Percentiles rank a stretch among this genome's conserved stretches.
Conservation (phyloP, 345 rosid genomes). For the Lepidium aucheri region DNA sequence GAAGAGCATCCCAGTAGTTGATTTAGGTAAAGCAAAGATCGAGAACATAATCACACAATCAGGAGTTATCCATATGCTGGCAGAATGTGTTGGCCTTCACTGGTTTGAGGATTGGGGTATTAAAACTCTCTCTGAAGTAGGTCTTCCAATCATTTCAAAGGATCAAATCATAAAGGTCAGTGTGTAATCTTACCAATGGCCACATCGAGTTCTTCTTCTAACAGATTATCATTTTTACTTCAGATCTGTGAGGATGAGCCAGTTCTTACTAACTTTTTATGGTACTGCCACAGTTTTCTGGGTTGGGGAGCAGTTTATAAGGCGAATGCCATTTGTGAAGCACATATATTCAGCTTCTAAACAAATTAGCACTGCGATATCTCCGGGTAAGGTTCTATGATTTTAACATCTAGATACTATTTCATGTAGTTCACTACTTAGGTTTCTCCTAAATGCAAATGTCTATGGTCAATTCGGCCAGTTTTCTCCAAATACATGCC, state of each 20-base stretch:
- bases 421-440: background rate
- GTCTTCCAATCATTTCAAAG: conserved; percentile 66
- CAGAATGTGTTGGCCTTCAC: conserved; percentile 84
- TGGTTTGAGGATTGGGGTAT: conserved; percentile 98
- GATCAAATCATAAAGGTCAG: conserved; percentile 53
- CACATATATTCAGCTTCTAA: conserved; percentile 79
- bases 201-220: background rate
- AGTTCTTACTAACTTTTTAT: too few species aligned
- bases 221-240: background rate
- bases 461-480: background rate
- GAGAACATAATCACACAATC: conserved; percentile 87
- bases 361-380: conserved; percentile 75
- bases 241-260: conserved; percentile 88
- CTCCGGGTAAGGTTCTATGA: conserved; percentile 49
- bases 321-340: conserved; percentile 71
- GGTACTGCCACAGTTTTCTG: conserved; percentile 68
- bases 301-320: conserved; percentile 81
- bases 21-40: conserved; percentile 67
- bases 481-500: background rate
- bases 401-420: background rate
- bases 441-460: background rate
- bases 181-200: conserved; percentile 5
- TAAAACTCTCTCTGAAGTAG: conserved; percentile 75
- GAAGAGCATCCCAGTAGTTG: conserved; percentile 94
- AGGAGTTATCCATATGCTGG: conserved; percentile 94